These are phyloP conservation scores for Russula abietina DNA, from an alignment of 768 basidiomycete genomes.

Conservation along the genomic window DNA sequence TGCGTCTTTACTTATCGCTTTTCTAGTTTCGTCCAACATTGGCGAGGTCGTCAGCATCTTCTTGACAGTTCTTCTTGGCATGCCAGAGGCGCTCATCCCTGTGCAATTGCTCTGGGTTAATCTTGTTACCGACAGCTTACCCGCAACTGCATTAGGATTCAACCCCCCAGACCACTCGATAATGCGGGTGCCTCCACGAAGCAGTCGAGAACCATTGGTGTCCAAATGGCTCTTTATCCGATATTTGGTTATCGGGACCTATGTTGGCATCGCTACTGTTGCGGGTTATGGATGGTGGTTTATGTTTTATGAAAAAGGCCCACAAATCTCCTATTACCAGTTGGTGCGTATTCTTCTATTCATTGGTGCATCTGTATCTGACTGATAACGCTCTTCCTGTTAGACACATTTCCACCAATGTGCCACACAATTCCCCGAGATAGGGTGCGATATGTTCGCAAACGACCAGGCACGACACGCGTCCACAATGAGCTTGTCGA, in stretches of 20 bases:
- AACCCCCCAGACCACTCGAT: constrained; percentile 96
- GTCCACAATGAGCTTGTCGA: constrained; percentile 94
- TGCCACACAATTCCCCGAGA: constrained; percentile 69
- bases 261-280: constrained; percentile 93
- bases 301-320: constrained; percentile 81
- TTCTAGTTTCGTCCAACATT: constrained; percentile 86
- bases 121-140: constrained; percentile 92
- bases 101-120: constrained; percentile 99
- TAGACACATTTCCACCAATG: constrained; percentile 98
- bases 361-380: neutral
- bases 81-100: constrained; percentile 98
- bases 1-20: constrained; percentile 14
- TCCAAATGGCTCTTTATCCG: constrained; percentile 94
- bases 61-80: constrained; percentile 92
- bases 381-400: neutral
- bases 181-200: constrained; percentile 91
- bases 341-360: constrained; percentile 50
- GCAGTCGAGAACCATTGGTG: constrained; percentile 85
- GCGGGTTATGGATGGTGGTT: constrained; percentile 99
- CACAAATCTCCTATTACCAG: constrained; percentile 90
- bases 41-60: constrained; percentile 98
- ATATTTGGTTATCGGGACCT: constrained; percentile 88
- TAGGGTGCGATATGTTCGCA: constrained; percentile 95
- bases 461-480: constrained; percentile 80
- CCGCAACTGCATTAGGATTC: constrained; percentile 96